These are phyloP conservation scores for Solanum hybrid DNA, from an alignment of 305 asterid species.

Conservation along the genomic window DNA sequence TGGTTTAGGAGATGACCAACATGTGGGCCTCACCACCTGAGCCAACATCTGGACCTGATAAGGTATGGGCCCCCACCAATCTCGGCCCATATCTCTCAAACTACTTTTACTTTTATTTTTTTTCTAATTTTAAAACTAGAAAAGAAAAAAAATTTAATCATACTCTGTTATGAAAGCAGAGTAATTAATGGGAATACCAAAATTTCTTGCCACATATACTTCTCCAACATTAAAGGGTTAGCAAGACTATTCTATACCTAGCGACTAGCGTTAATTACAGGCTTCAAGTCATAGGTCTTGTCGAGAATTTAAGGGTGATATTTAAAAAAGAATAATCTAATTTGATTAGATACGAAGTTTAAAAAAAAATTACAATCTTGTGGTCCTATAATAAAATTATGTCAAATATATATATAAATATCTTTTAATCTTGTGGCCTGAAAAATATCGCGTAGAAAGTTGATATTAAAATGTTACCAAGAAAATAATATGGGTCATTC, in stretches of 20 bases:
- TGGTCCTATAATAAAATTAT: no score
- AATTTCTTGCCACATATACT: not conserved
- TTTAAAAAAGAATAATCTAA: no score
- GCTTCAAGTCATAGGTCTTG: not conserved
- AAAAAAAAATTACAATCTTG: no score
- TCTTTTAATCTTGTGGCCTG: not conserved
- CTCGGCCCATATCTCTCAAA: constrained; percentile 33
- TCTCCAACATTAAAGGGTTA: constrained; percentile 3
- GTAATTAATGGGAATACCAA: not conserved
- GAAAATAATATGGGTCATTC: no score
- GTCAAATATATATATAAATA: no score
- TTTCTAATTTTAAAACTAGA: not conserved
- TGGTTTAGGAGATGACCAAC: constrained; percentile 36
- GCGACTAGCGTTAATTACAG: not conserved
- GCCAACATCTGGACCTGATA: constrained; percentile 68
- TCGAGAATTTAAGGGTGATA: not conserved
- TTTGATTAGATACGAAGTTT: no score
- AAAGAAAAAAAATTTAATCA: not conserved
- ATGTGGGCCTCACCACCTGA: constrained; percentile 76
- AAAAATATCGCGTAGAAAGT: accelerated
- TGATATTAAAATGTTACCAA: no score
- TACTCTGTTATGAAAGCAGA: not conserved
- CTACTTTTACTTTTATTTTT: not conserved
- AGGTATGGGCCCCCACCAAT: constrained; percentile 64
- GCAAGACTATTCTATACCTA: not conserved